Conservation (phyloP, 2,329 filamentous ascomycete genomes). For the Sarocladiaceae sp. region DNA sequence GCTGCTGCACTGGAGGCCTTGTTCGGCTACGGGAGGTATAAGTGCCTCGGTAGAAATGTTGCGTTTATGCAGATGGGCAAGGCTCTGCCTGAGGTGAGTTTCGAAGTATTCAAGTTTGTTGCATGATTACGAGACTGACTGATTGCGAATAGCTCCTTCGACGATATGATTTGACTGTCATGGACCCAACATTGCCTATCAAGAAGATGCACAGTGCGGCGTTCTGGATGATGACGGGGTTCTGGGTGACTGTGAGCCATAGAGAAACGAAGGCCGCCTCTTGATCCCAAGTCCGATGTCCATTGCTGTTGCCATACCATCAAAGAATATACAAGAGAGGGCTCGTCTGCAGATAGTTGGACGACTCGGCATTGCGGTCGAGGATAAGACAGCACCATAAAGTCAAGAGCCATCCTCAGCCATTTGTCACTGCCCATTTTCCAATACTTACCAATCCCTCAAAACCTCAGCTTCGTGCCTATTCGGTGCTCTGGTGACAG, state of each 20-base stretch:
- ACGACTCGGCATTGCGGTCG: no score
- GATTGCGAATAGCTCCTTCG: neutral
- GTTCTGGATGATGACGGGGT: conserved; percentile 7
- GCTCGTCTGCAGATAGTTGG: no score
- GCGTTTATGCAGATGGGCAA: conserved; percentile 47
- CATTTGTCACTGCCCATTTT: no score
- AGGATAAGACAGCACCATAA: no score
- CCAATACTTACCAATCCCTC: no score
- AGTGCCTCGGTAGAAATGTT: conserved; percentile 42
- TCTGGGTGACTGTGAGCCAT: neutral
- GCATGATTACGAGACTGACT: no score
- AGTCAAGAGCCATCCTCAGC: no score
- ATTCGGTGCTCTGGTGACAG: no score
- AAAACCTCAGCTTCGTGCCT: no score
- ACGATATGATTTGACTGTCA: neutral
- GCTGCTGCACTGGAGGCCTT: conserved; percentile 33
- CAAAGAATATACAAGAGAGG: no score
- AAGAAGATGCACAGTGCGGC: conserved; percentile 3
- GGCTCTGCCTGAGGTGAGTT: conserved; percentile 38
- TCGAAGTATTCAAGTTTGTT: neutral
- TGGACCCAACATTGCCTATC: neutral
- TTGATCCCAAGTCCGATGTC: no score
- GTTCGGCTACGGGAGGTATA: conserved; percentile 41
- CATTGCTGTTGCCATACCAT: no score
- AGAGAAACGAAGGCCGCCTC: neutral